Evolutionary conservation across 2,329 filamentous ascomycete genomes (phyloP).

Genomic region (Colletotrichum kahawae): DNA sequence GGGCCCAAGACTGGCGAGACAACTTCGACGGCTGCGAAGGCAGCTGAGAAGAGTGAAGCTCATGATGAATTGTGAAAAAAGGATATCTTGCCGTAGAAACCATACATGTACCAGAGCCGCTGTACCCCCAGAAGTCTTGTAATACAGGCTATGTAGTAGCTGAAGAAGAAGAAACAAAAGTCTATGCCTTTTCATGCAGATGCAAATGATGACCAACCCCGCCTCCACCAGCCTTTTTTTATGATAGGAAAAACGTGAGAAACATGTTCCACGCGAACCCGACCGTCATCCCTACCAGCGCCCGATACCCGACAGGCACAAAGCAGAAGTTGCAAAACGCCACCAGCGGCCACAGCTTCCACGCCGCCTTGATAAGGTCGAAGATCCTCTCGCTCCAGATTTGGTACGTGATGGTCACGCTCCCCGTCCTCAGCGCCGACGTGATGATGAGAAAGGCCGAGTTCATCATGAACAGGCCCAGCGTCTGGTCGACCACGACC

Average conservation of each 20-base stretch:
- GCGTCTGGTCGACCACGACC: constrained; percentile 39
- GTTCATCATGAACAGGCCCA: constrained; percentile 38
- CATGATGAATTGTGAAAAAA: constrained; percentile 2
- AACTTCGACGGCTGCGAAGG: neutral
- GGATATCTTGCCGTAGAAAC: neutral
- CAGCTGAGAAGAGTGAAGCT: neutral
- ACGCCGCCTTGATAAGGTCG: constrained; percentile 36
- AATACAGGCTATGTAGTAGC: neutral
- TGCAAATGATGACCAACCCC: neutral
- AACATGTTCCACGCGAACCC: constrained; percentile 43
- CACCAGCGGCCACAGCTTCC: constrained; percentile 42
- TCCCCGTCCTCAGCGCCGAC: constrained; percentile 35
- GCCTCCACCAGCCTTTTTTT: neutral
- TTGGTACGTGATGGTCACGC: constrained; percentile 26
- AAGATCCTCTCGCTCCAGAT: constrained; percentile 33
- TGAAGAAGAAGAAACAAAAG: neutral
- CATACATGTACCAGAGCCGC: neutral
- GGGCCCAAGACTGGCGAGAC: neutral
- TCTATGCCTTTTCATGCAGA: neutral
- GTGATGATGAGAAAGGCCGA: constrained; percentile 39
- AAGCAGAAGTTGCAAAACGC: constrained; percentile 39
- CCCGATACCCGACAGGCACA: constrained; percentile 39
- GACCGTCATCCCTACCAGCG: constrained; percentile 38
- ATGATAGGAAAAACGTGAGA: constrained; percentile 36
- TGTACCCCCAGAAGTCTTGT: neutral